Evolutionary conservation across 441 rosid species (phyloP), one percentile per base, ranked within the genome.

Genomic region (Aquilaria agallochum): DNA sequence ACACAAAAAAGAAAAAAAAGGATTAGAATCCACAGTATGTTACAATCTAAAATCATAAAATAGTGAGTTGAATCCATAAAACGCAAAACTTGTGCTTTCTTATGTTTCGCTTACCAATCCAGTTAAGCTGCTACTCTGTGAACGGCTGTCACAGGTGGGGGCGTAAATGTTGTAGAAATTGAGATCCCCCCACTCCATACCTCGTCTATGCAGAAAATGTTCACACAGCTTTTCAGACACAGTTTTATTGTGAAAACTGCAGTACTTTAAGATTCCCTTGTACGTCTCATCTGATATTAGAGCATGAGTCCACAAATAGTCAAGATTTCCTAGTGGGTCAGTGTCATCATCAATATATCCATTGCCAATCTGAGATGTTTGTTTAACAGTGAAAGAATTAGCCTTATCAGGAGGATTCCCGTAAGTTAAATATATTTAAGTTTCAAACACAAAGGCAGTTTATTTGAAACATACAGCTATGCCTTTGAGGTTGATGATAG

Each of bases 401-500:
- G 30, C 2, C 31, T 2, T 30, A 20, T 7, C 11, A 9, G 3
- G 9, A 2, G 11, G 9, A 20, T 30, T 57, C 6, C 1, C 34
- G 33, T 1, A 31, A 31, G 12, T 15, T 9, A 56, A 2, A 14
- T n/a, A 56, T 40, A 20, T 20, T 20, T 36, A 2, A 36, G 42
- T 2, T 36, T 36, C 42, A 20, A 20, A 20, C 27, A 20, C 27
- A 20, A 20, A 20, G 27, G 27, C 27, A 20, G 27, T 34, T 31
- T 4, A 27, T 31, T 31, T 12, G 10, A 13, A 31, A 45, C 69
- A 4, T 60, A 73, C 80, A 0, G 69, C 69, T 50, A 79, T 48
- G 58, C 76, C 80, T 70, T 60, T 79, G 48, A 75, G 70, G 31
- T 75, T 75, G 52, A 69, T 69, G 11, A 4, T n/a, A 5, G 71